Percentiles rank a stretch among this genome's conserved stretches.
These are phyloP conservation scores for Gaillardinia entomophila DNA, from an alignment of 805 yeast genomes.

Conservation along the genomic window DNA sequence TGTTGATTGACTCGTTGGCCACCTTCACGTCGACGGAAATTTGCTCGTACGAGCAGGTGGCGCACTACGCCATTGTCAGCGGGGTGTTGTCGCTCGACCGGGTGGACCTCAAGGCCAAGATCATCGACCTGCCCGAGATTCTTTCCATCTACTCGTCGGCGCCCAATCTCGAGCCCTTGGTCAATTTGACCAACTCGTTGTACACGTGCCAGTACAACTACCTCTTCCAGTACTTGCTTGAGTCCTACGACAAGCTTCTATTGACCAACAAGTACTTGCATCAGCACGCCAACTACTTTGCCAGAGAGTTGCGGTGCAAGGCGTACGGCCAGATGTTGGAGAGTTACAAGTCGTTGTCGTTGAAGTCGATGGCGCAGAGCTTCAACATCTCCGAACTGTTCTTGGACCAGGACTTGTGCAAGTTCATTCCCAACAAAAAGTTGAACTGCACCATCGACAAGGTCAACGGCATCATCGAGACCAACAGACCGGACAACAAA, in stretches of 20 bases:
- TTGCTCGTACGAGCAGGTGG: slow-evolving; percentile 84
- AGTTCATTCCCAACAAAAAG: slow-evolving; percentile 88
- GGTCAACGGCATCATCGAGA: slow-evolving; percentile 91
- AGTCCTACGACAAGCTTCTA: slow-evolving; percentile 70
- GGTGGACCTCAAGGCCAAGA: slow-evolving; percentile 73
- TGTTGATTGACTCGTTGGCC: slow-evolving; percentile 85
- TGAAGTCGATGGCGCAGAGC: slow-evolving; percentile 89
- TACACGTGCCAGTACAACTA: slow-evolving; percentile 83
- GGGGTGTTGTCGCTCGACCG: slow-evolving; percentile 82
- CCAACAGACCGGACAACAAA: slow-evolving; percentile 94
- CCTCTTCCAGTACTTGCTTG: slow-evolving; percentile 70
- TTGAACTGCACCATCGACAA: slow-evolving; percentile 93
- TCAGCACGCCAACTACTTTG: slow-evolving; percentile 75
- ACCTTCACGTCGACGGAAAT: slow-evolving; percentile 93
- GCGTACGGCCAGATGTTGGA: slow-evolving; percentile 93
- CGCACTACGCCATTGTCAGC: slow-evolving; percentile 80
- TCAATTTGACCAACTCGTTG: slow-evolving; percentile 76
- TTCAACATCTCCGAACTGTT: slow-evolving; percentile 88
- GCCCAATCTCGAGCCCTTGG: slow-evolving; percentile 69
- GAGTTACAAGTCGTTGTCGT: slow-evolving; percentile 84
- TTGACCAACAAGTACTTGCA: slow-evolving; percentile 58
- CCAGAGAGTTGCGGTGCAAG: slow-evolving; percentile 90
- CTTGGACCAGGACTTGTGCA: slow-evolving; percentile 80
- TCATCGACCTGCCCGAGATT: slow-evolving; percentile 92
- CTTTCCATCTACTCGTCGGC: slow-evolving; percentile 71